Evolutionary conservation across 306 rosid genomes (phyloP).

Genomic region (Cucurbita argyrosperma): DNA sequence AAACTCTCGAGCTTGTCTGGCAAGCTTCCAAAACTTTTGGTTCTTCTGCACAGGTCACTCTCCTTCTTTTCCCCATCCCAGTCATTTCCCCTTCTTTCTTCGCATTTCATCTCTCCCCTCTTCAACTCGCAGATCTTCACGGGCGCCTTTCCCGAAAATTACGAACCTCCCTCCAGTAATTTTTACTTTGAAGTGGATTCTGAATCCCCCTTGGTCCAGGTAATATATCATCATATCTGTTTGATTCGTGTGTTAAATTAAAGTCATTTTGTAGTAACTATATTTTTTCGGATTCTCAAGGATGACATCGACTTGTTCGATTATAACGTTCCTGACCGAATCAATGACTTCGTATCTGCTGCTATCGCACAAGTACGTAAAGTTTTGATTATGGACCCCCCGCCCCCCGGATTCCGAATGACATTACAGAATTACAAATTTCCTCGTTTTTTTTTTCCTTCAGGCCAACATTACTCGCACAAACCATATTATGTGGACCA

Average conservation of each 20-base stretch:
- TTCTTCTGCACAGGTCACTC: slow-evolving; percentile 22
- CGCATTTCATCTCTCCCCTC: background rate
- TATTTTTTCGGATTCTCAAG: slow-evolving; percentile 24
- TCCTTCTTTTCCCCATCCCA: background rate
- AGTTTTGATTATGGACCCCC: background rate
- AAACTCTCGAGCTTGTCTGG: slow-evolving; percentile 32
- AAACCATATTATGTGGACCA: slow-evolving; percentile 81
- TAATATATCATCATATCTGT: background rate
- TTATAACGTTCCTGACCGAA: slow-evolving; percentile 60
- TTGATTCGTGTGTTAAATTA: background rate
- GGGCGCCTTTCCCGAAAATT: slow-evolving; percentile 56
- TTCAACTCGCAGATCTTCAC: slow-evolving; percentile 36
- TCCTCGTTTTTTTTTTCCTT: background rate
- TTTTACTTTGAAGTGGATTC: slow-evolving; percentile 59
- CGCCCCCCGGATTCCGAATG: background rate
- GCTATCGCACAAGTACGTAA: slow-evolving; percentile 56
- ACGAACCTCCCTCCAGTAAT: slow-evolving; percentile 45
- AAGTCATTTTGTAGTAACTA: background rate
- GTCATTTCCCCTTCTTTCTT: background rate
- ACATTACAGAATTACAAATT: background rate
- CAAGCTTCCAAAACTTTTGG: slow-evolving; percentile 23
- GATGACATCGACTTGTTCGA: slow-evolving; percentile 53
- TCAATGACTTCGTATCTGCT: slow-evolving; percentile 59
- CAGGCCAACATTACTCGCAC: slow-evolving; percentile 81
- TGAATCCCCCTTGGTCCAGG: slow-evolving; percentile 53